Conservation (phyloP, 345 rosid species). For the Populus tremula region DNA sequence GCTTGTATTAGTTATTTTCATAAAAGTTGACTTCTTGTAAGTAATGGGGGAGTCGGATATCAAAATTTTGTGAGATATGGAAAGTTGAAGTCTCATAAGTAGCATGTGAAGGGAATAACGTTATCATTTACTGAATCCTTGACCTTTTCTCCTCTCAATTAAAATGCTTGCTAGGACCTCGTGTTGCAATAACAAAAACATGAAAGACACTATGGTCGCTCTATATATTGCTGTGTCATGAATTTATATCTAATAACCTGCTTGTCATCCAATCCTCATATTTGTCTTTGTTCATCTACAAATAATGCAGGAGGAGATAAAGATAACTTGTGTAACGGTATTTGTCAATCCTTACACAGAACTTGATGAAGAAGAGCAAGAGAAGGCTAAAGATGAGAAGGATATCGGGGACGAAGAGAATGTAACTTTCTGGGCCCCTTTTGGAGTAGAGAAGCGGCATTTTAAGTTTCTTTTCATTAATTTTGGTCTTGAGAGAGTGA, state of each 20-base stretch:
- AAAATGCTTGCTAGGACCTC: conserved; percentile 1
- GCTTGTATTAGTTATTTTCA: not conserved
- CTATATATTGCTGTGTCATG: not conserved
- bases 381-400: conserved; percentile 56
- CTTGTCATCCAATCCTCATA: conserved; percentile 4
- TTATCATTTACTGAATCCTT: not conserved
- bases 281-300: conserved; percentile 7
- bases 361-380: conserved; percentile 71
- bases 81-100: not conserved
- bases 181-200: not conserved
- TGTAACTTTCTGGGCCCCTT: conserved; percentile 24
- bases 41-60: not conserved
- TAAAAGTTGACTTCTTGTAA: not conserved
- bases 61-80: not conserved
- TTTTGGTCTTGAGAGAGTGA: not conserved
- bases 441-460: not conserved
- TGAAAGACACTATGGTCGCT: not conserved
- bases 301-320: conserved; percentile 74
- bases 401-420: conserved; percentile 58
- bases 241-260: not conserved
- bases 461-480: not conserved
- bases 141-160: not conserved
- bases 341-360: conserved; percentile 87
- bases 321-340: conserved; percentile 62
- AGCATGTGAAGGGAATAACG: not conserved